phyloP scores from a whole-genome alignment of 2,329 filamentous ascomycete genomes.

The Colletotrichum lindemuthianum region DNA sequence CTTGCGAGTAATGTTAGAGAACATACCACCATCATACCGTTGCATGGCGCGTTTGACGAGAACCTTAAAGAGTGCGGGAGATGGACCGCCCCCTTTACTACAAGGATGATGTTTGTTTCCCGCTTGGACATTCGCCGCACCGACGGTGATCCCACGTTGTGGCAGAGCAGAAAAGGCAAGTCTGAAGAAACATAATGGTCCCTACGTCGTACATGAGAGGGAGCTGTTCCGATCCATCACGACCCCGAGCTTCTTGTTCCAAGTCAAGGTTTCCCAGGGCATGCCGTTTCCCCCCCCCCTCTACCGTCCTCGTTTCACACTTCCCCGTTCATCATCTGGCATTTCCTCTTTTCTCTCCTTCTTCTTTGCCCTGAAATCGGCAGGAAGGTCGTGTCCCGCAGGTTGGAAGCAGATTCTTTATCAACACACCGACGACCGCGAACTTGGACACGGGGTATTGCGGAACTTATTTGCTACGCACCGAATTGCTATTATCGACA shows the following conservation, averaged over 20 bases:
- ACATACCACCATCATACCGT: constrained; percentile 1
- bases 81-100: background rate
- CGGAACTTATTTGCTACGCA: too few species aligned
- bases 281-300: background rate
- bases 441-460: too few species aligned
- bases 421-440: too few species aligned
- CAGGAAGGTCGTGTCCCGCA: too few species aligned
- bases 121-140: constrained; percentile 20
- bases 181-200: background rate
- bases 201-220: constrained; percentile 10
- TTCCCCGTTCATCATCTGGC: constrained; percentile 1
- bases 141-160: constrained; percentile 17
- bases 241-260: background rate
- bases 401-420: too few species aligned
- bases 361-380: background rate
- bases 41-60: constrained; percentile 30
- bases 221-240: background rate
- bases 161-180: background rate
- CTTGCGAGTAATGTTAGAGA: constrained; percentile 14
- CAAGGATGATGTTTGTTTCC: background rate
- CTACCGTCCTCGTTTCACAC: background rate
- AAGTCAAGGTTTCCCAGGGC: constrained; percentile 12
- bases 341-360: background rate
- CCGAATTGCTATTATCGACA: background rate
- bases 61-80: constrained; percentile 19